A percentile compares a stretch with the other conserved stretches of the same genome.
These are phyloP conservation scores for Boletus reticulatus DNA, from an alignment of 768 basidiomycete genomes.

Conservation along the genomic window DNA sequence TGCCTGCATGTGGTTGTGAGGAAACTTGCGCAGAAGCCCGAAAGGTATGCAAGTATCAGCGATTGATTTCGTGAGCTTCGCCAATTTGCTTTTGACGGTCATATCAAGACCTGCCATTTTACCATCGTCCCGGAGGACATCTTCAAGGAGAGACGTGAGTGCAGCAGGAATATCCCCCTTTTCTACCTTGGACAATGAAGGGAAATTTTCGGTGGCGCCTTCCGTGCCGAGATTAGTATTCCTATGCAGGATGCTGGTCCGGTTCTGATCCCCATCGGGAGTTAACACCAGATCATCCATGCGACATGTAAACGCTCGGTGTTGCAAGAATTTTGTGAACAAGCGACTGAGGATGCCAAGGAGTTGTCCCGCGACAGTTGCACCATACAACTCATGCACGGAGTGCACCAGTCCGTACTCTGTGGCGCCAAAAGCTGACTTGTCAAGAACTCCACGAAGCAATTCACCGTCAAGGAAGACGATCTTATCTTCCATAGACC, in stretches of 20 bases:
- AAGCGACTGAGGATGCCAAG: slow-evolving; percentile 91
- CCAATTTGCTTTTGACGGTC: slow-evolving; percentile 82
- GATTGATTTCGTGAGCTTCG: slow-evolving; percentile 86
- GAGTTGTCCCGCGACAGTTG: slow-evolving; percentile 84
- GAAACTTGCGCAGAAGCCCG: slow-evolving; percentile 89
- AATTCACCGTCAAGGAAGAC: slow-evolving; percentile 92
- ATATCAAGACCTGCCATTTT: slow-evolving; percentile 98
- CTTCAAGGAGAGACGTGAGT: slow-evolving; percentile 73
- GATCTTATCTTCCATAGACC: slow-evolving; percentile 81
- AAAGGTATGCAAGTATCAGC: slow-evolving; percentile 85
- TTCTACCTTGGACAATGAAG: slow-evolving; percentile 56
- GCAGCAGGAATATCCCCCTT: slow-evolving; percentile 53
- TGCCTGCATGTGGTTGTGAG: slow-evolving; percentile 98
- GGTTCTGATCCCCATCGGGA: slow-evolving; percentile 67
- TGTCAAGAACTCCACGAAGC: slow-evolving; percentile 92
- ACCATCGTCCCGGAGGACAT: slow-evolving; percentile 90
- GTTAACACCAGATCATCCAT: slow-evolving; percentile 98
- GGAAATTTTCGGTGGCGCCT: slow-evolving; percentile 89
- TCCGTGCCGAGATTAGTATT: slow-evolving; percentile 76
- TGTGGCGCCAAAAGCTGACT: slow-evolving; percentile 94
- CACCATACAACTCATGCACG: slow-evolving; percentile 92
- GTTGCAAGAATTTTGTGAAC: slow-evolving; percentile 96
- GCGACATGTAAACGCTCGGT: slow-evolving; percentile 95
- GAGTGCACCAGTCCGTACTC: slow-evolving; percentile 98
- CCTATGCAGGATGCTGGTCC: slow-evolving; percentile 63